These are phyloP conservation scores for Grigorovia transvaalensis DNA, from an alignment of 805 yeast genomes.

Conservation along the genomic window DNA sequence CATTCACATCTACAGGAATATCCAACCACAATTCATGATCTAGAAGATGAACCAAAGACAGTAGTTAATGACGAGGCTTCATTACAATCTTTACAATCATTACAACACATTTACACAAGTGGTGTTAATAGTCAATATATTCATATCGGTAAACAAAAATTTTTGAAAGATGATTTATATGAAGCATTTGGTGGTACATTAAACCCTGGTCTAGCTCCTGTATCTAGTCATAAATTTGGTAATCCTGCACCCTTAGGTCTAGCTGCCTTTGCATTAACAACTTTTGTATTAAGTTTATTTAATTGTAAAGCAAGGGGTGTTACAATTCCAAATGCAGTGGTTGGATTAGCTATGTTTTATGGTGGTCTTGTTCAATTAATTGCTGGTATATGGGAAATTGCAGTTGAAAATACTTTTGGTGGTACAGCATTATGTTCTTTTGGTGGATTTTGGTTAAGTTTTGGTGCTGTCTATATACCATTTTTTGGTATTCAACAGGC, in stretches of 20 bases:
- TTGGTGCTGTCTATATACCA: slow-evolving; percentile 45
- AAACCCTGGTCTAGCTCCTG: slow-evolving; percentile 53
- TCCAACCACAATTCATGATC: slow-evolving; percentile 2
- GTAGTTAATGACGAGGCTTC: background rate
- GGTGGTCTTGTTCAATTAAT: slow-evolving; percentile 52
- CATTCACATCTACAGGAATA: background rate
- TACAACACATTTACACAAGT: slow-evolving; percentile 24
- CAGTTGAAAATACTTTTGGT: slow-evolving; percentile 55
- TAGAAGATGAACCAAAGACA: background rate
- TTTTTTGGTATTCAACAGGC: slow-evolving; percentile 52
- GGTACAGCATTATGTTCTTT: slow-evolving; percentile 51
- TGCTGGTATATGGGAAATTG: slow-evolving; percentile 60
- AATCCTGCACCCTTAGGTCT: slow-evolving; percentile 61
- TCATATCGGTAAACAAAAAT: slow-evolving; percentile 62
- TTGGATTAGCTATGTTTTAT: slow-evolving; percentile 49
- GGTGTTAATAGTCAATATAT: slow-evolving; percentile 53
- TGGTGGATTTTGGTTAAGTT: slow-evolving; percentile 65
- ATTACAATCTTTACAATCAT: slow-evolving; percentile 1
- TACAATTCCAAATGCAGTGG: slow-evolving; percentile 40
- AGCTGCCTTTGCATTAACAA: slow-evolving; percentile 50
- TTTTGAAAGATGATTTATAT: slow-evolving; percentile 47
- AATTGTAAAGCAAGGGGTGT: slow-evolving; percentile 47
- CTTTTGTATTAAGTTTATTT: slow-evolving; percentile 46
- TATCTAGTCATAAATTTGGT: slow-evolving; percentile 47
- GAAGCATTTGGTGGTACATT: slow-evolving; percentile 76